Percentiles rank a stretch among this genome's conserved stretches.
These are phyloP conservation scores for Lupinus albus DNA, from an alignment of 306 rosid species.

Conservation along the genomic window DNA sequence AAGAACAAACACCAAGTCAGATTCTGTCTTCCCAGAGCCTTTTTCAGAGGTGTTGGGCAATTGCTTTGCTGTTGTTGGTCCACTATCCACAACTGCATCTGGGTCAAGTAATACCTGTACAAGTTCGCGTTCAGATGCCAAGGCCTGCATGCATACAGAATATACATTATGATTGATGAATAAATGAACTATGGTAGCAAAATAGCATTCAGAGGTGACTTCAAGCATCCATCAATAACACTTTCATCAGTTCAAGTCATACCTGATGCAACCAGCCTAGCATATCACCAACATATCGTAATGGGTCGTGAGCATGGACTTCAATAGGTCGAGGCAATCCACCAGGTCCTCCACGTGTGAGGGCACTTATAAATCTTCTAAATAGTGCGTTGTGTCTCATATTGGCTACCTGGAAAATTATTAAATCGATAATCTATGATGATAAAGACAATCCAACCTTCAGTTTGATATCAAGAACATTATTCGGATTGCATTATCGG, in stretches of 20 bases:
- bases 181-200: slow-evolving; percentile 30
- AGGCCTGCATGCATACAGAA: slow-evolving; percentile 60
- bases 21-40: slow-evolving; percentile 63
- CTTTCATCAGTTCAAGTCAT: slow-evolving; percentile 41
- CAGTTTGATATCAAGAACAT: slow-evolving; percentile 37
- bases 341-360: slow-evolving; percentile 98
- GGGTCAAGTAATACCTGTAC: slow-evolving; percentile 78
- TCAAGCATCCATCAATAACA: slow-evolving; percentile 38
- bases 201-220: slow-evolving; percentile 30
- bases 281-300: slow-evolving; percentile 96
- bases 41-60: slow-evolving; percentile 55
- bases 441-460: slow-evolving; percentile 29
- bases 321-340: slow-evolving; percentile 98
- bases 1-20: slow-evolving; percentile 85
- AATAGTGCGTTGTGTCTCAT: slow-evolving; percentile 96
- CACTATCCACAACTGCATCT: slow-evolving; percentile 62
- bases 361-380: slow-evolving; percentile 95
- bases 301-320: slow-evolving; percentile 98
- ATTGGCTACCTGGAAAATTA: slow-evolving; percentile 76
- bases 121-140: slow-evolving; percentile 99
- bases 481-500: slow-evolving; percentile 15
- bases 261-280: slow-evolving; percentile 98
- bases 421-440: slow-evolving; percentile 27
- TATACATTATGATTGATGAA: slow-evolving; percentile 9
- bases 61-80: slow-evolving; percentile 57